A percentile compares a stretch with the other conserved stretches of the same genome.
phyloP scores from a whole-genome alignment of 2,329 filamentous ascomycete genomes.

The Fusarium agapanthi region DNA sequence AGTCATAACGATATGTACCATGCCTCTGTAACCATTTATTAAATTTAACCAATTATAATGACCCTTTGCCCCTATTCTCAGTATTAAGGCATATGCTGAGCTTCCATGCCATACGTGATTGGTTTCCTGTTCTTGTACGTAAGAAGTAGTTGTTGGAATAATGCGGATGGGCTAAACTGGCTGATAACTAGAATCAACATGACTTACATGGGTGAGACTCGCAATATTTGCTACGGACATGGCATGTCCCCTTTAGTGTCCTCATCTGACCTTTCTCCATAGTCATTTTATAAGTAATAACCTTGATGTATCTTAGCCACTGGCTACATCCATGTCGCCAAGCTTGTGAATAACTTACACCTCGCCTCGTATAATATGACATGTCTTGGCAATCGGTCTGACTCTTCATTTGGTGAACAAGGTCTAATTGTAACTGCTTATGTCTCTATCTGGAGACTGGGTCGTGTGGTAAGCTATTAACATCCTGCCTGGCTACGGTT shows the following conservation, averaged over 20 bases:
- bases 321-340: background rate
- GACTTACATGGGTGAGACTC: background rate
- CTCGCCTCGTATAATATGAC: background rate
- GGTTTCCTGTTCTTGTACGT: background rate
- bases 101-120: background rate
- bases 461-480: background rate
- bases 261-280: background rate
- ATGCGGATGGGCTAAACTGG: background rate
- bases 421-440: background rate
- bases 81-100: background rate
- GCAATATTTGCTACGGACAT: background rate
- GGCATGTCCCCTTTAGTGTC: background rate
- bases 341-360: background rate
- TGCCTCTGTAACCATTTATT: background rate
- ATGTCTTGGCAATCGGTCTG: background rate
- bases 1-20: constrained; percentile 27
- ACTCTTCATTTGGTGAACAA: background rate
- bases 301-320: background rate
- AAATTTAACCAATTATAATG: background rate
- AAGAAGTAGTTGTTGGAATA: background rate
- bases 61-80: no score
- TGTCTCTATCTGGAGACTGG: background rate
- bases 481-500: no score
- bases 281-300: background rate
- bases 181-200: background rate